Evolutionary conservation across 495 filamentous ascomycete species (phyloP).

Genomic region (Tuber umbilicatum): DNA sequence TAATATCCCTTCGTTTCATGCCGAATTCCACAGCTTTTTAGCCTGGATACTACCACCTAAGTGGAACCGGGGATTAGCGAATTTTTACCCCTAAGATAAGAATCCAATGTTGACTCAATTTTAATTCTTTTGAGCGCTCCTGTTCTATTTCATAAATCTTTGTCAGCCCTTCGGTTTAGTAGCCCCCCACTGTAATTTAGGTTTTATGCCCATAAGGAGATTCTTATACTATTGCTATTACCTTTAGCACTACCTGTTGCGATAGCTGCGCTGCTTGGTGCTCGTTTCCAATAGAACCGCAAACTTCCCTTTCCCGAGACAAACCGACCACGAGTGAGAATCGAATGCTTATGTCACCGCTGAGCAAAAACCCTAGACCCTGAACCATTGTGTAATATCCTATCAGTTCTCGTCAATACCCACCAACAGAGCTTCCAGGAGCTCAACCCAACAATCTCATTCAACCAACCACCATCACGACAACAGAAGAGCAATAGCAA

Average conservation of each 20-base stretch:
- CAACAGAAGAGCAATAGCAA: neutral
- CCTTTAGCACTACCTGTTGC: neutral
- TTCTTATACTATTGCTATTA: neutral
- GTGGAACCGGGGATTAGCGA: neutral
- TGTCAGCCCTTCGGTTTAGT: neutral
- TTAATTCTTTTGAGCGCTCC: neutral
- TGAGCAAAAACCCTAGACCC: neutral
- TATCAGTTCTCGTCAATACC: conserved; percentile 5
- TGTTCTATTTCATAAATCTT: too few species aligned
- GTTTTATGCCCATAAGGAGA: neutral
- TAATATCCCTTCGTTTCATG: neutral
- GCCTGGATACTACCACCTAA: neutral
- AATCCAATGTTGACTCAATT: neutral
- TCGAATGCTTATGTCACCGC: neutral
- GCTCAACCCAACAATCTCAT: neutral
- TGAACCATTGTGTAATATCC: neutral
- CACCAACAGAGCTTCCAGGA: conserved; percentile 2
- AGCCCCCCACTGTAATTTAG: neutral
- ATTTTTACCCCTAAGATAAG: neutral
- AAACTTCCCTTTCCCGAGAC: neutral
- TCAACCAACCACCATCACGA: neutral
- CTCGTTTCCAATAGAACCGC: neutral
- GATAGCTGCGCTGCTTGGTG: neutral
- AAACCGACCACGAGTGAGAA: neutral
- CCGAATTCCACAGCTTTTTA: neutral